These are phyloP conservation scores for Shiraia bambusicola DNA, from an alignment of 2,329 filamentous ascomycete genomes.

Conservation along the genomic window DNA sequence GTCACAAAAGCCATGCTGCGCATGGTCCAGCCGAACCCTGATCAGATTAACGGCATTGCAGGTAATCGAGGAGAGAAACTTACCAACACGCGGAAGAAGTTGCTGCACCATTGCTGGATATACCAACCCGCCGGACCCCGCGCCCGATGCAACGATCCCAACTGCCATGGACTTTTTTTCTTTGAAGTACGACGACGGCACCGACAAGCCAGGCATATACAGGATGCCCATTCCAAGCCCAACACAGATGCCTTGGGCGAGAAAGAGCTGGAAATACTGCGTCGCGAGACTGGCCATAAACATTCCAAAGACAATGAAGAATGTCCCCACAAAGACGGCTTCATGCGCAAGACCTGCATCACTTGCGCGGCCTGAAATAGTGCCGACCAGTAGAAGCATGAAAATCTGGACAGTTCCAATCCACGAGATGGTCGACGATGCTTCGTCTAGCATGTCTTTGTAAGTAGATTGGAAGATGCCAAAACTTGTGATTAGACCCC, in stretches of 20 bases:
- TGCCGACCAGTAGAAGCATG: slow-evolving; percentile 47
- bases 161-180: too few relatives aligned
- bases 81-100: too few relatives aligned
- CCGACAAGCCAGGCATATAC: slow-evolving; percentile 18
- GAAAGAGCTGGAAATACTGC: slow-evolving; percentile 46
- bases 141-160: too few relatives aligned
- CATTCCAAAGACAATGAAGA: slow-evolving; percentile 46
- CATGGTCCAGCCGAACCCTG: too few relatives aligned
- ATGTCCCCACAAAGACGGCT: slow-evolving; percentile 41
- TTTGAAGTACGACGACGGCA: slow-evolving; percentile 50
- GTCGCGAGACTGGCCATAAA: slow-evolving; percentile 50
- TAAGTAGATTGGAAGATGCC: slow-evolving; percentile 35
- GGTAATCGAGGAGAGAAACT: too few relatives aligned
- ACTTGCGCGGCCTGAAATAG: slow-evolving; percentile 48
- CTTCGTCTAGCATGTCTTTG: slow-evolving; percentile 28
- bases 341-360: slow-evolving; percentile 51
- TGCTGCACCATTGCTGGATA: too few relatives aligned
- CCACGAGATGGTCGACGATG: slow-evolving; percentile 45
- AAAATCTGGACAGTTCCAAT: slow-evolving; percentile 51
- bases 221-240: slow-evolving; percentile 20
- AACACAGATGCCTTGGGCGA: slow-evolving; percentile 20
- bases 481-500: slow-evolving; percentile 14
- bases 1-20: too few relatives aligned
- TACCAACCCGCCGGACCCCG: too few relatives aligned
- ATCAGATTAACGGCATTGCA: too few relatives aligned